Base-by-base conservation (phyloP, 2,329 filamentous ascomycete species). In the Beauveria sp. region DNA sequence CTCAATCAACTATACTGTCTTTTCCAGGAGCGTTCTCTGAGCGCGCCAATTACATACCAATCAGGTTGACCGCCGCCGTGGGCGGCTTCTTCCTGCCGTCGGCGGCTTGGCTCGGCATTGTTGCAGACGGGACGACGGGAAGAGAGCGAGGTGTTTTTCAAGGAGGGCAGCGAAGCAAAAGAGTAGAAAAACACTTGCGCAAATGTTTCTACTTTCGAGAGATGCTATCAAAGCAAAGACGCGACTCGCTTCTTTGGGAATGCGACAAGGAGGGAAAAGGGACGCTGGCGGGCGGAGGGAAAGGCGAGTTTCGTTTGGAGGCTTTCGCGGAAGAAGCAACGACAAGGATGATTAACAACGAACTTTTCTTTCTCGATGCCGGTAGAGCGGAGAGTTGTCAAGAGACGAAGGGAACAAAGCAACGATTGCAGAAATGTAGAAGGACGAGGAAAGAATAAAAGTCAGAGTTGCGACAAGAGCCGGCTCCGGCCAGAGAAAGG, bases 31-130 rank as follows among this genome's bases (percentile, higher is more conserved):
- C 43, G 9, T 3, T 46, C 3, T 6, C 7, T 6, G 34, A 12
- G 12, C 14, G 26, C 5, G 55, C 18, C 40, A 37, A 22, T 62
- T 43, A 62, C 83, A 69, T 81, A 94, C 91, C 91, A 70, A 97
- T 92, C 70, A 97, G 78, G 76, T 97, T 97, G 53, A 90, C 92
- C 50, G 92, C 92, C 65, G 87, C 90, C 61, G 92, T 92, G 63
- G 92, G 85, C 69, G 90, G 89, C 79, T 88, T 85, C 79, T 89
- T 93, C 77, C 80, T 73, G 61, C 67, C 70, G 59, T 70, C 69
- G 53, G 56, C 56, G 56, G 50, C 60, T 67, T 59, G 68, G 68
- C 66, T 67, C 66, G 75, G 67, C 74, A 76, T 76, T 64, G 63
- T 66, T 55, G 56, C 28, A 37, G 16, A 30, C 16, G 40, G 18